Percentiles rank a stretch among this genome's conserved stretches.
These are phyloP conservation scores for Fagus sylvatica DNA, from an alignment of 306 rosid species.

Conservation along the genomic window DNA sequence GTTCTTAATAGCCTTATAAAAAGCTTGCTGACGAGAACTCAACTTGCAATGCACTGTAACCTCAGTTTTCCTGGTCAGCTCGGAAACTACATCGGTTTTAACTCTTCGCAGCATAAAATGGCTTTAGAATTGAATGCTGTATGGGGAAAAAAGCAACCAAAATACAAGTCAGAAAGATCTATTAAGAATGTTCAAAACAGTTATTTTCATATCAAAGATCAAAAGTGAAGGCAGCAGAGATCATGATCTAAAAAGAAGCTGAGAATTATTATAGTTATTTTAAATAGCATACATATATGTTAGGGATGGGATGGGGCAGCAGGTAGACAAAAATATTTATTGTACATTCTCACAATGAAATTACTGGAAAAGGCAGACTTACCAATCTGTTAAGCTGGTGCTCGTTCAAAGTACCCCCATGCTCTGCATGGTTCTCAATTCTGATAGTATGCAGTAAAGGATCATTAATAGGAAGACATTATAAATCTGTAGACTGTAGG, in stretches of 20 bases:
- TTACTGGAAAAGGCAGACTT: slow-evolving; percentile 31
- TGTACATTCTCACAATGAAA: not conserved
- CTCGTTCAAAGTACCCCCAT: slow-evolving; percentile 97
- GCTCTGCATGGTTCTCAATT: slow-evolving; percentile 97
- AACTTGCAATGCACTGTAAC: slow-evolving; percentile 94
- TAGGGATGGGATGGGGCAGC: not conserved
- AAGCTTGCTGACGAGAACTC: slow-evolving; percentile 98
- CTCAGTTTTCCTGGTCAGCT: slow-evolving; percentile 87
- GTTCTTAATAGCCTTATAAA: slow-evolving; percentile 96
- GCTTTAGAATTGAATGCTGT: slow-evolving; percentile 97
- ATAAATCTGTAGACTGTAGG: too few species aligned
- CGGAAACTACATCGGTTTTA: slow-evolving; percentile 90
- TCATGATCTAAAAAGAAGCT: not conserved
- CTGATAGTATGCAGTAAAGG: slow-evolving; percentile 40
- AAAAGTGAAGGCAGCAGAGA: not conserved
- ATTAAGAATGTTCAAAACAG: too few species aligned
- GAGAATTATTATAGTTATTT: not conserved
- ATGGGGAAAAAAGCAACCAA: slow-evolving; percentile 24
- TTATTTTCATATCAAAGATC: slow-evolving; percentile 1
- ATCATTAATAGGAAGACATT: too few species aligned
- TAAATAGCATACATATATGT: not conserved
- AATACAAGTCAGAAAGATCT: slow-evolving; percentile 23
- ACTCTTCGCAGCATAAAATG: slow-evolving; percentile 98
- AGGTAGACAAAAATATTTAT: not conserved
- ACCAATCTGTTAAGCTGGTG: slow-evolving; percentile 98